Base-by-base conservation (phyloP, 208 protist genomes). In the Crithidia sp. region DNA sequence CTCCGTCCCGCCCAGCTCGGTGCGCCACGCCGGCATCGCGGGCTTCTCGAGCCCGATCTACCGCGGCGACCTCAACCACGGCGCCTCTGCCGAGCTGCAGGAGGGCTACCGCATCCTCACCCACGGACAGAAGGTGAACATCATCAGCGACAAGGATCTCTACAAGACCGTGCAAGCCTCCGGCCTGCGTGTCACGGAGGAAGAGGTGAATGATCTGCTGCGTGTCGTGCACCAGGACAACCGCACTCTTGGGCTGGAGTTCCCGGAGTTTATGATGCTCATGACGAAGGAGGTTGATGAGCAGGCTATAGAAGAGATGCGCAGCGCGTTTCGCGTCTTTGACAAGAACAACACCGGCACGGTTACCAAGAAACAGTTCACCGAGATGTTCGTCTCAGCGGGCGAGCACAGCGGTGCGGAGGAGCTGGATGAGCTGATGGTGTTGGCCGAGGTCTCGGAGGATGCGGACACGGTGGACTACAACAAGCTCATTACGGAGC, bases 171-270 rank as follows among this genome's bases (percentile, higher is more conserved):
- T 67, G 19, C 69, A 74, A 7, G 55, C 39, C 69, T 74, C 58
- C 59, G 69, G 69, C 3, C 69, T 98, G 70, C 98, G 97, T 65
- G 92, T 94, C 12, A 63, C 70, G 7, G 81, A 89, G 80, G 93
- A 95, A 57, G 96, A 99, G 83, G 83, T 99, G 17, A 85, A 96
- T 66, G 96, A 99, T 52, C 93, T 98, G 91, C 97, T 99, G 73
- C 94, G 98, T 56, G 96, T 98, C 65, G 91, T 98, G 28, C 95
- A 98, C 86, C 86, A 88, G 58, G 79, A 78, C 59, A 76, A 87
- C 17, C 81, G 77, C 50, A 70, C 72, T 0, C 71, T 78, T 28
- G 82, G 80, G 40, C 64, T 99, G 50, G 95, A 98, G 68, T 99
- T 99, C 77, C 83, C 91, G 16, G 96, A 99, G 69, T 89, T 89